Percentiles rank a stretch among this genome's conserved stretches.
phyloP scores from a whole-genome alignment of 2,329 filamentous ascomycete genomes.

The Myotisia sp. region DNA sequence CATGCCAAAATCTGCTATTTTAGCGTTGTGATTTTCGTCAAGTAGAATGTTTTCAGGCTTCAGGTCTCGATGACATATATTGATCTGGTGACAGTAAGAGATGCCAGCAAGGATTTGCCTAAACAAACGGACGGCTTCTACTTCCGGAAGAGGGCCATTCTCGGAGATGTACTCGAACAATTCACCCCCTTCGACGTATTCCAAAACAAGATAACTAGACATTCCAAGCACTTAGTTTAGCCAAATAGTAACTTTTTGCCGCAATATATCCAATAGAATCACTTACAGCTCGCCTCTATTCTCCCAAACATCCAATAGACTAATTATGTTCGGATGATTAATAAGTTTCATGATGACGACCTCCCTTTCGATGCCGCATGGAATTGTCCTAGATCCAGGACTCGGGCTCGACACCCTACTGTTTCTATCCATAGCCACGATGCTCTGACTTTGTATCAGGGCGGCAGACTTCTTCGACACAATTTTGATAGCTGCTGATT shows the following conservation, averaged over 20 bases:
- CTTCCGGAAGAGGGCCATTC: slow-evolving; percentile 59
- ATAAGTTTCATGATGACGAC: slow-evolving; percentile 95
- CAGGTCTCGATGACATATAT: slow-evolving; percentile 89
- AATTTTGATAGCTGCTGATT: slow-evolving; percentile 87
- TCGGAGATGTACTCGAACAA: slow-evolving; percentile 74
- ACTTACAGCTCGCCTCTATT: slow-evolving; percentile 84
- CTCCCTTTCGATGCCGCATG: slow-evolving; percentile 81
- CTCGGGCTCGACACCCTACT: slow-evolving; percentile 42
- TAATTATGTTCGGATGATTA: slow-evolving; percentile 87
- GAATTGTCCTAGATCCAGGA: slow-evolving; percentile 56
- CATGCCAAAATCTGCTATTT: slow-evolving; percentile 97
- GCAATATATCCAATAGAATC: slow-evolving; percentile 2
- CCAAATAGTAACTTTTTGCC: slow-evolving; percentile 7
- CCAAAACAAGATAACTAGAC: slow-evolving; percentile 75
- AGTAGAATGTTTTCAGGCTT: slow-evolving; percentile 96
- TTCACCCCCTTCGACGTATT: slow-evolving; percentile 75
- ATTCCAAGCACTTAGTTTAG: slow-evolving; percentile 16
- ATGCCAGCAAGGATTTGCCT: slow-evolving; percentile 86
- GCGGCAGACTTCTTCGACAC: slow-evolving; percentile 71
- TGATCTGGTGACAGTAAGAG: slow-evolving; percentile 83
- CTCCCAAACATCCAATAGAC: slow-evolving; percentile 94
- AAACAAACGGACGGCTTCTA: slow-evolving; percentile 70
- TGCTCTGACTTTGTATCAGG: slow-evolving; percentile 69
- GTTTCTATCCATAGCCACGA: slow-evolving; percentile 66
- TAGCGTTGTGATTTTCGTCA: slow-evolving; percentile 60